These are phyloP conservation scores for Calvatia gigantea DNA, from an alignment of 768 basidiomycete genomes.

Conservation along the genomic window DNA sequence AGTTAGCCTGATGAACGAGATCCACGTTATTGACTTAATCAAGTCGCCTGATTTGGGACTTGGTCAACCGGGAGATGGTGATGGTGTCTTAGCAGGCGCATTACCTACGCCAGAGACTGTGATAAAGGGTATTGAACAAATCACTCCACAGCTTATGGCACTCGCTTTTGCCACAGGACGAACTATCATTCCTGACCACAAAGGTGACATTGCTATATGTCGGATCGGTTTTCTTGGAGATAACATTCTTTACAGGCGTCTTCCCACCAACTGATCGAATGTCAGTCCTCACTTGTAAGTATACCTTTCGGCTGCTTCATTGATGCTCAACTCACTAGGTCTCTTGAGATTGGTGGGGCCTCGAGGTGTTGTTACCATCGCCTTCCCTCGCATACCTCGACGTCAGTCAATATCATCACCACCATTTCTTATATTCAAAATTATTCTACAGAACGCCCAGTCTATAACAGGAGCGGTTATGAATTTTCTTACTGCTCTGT, in stretches of 20 bases:
- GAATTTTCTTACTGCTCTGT: slow-evolving; percentile 72
- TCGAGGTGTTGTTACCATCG: slow-evolving; percentile 74
- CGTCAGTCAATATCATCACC: slow-evolving; percentile 31
- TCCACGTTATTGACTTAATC: slow-evolving; percentile 62
- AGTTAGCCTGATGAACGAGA: slow-evolving; percentile 47
- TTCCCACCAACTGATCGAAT: slow-evolving; percentile 76
- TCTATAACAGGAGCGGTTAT: slow-evolving; percentile 62
- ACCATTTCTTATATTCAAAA: neutral
- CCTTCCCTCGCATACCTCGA: slow-evolving; percentile 60
- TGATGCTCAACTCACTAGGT: slow-evolving; percentile 1
- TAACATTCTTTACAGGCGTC: slow-evolving; percentile 36
- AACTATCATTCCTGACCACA: slow-evolving; percentile 63
- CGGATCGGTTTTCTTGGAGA: neutral
- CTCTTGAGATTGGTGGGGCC: slow-evolving; percentile 83
- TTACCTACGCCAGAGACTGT: slow-evolving; percentile 75
- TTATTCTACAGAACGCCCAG: slow-evolving; percentile 44
- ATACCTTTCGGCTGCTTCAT: slow-evolving; percentile 5
- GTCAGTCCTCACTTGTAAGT: slow-evolving; percentile 77
- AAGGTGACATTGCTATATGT: slow-evolving; percentile 28
- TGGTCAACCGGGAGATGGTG: slow-evolving; percentile 66
- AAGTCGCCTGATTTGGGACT: slow-evolving; percentile 62
- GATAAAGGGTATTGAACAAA: slow-evolving; percentile 59
- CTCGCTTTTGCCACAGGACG: slow-evolving; percentile 74
- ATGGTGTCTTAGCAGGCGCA: slow-evolving; percentile 69
- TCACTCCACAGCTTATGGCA: slow-evolving; percentile 77